phyloP scores from a whole-genome alignment of 2,329 filamentous ascomycete species.

The Pseudogymnoascus sp. region DNA sequence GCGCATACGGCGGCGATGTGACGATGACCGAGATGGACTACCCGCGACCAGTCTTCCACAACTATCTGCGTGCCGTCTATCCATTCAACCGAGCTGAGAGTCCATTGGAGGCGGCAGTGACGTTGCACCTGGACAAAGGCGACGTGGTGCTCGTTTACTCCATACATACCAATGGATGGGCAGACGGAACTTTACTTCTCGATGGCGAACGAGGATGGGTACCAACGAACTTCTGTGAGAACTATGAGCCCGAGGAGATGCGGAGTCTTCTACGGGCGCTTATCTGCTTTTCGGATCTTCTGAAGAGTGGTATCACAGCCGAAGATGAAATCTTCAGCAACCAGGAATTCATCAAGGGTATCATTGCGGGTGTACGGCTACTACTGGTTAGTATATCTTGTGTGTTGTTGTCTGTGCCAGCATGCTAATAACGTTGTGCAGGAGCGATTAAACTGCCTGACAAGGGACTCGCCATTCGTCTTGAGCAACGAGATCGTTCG shows the following conservation, averaged over 20 bases:
- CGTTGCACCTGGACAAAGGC: slow-evolving; percentile 78
- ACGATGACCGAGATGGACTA: slow-evolving; percentile 34
- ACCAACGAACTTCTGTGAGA: slow-evolving; percentile 95
- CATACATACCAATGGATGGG: slow-evolving; percentile 97
- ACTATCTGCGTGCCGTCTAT: slow-evolving; percentile 90
- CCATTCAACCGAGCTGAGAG: slow-evolving; percentile 71
- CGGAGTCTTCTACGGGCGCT: slow-evolving; percentile 76
- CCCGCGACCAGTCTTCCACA: slow-evolving; percentile 69
- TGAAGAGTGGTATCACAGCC: slow-evolving; percentile 68
- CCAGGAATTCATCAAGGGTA: slow-evolving; percentile 87
- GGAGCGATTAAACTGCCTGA: slow-evolving; percentile 85
- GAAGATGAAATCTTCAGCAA: slow-evolving; percentile 75
- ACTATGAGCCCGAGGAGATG: slow-evolving; percentile 85
- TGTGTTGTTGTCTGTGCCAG: slow-evolving; percentile 3
- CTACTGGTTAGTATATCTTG: slow-evolving; percentile 59
- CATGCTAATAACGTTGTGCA: slow-evolving; percentile 31
- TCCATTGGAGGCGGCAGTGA: slow-evolving; percentile 76
- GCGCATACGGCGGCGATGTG: slow-evolving; percentile 45
- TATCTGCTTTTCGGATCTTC: slow-evolving; percentile 85
- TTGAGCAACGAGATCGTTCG: slow-evolving; percentile 68
- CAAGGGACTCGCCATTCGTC: slow-evolving; percentile 68
- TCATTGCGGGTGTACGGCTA: slow-evolving; percentile 87
- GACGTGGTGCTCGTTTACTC: slow-evolving; percentile 93
- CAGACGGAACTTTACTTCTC: slow-evolving; percentile 81
- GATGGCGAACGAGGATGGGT: slow-evolving; percentile 89